Base-by-base conservation (phyloP, 352 stramenopile genomes). In the Globisporangium spinosum region DNA sequence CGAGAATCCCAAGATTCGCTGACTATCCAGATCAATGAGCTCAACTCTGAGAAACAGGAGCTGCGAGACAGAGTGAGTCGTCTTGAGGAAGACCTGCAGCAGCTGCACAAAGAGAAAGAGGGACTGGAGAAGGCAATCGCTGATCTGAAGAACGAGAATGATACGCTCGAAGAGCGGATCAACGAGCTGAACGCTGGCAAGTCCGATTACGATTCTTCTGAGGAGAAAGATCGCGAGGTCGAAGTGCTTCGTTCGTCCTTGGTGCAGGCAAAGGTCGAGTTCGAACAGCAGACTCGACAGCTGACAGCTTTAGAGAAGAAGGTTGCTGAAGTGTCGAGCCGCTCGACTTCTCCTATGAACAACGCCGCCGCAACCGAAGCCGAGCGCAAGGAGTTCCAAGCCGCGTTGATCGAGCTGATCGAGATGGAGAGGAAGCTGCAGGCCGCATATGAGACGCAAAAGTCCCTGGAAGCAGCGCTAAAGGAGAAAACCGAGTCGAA, bases 401-500 rank as follows among this genome's bases (percentile, higher is more conserved):
- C 75, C 0, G 79, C 80, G 49, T 68, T 89, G 65, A 87, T 86
- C 45, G 80, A 89, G 55, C 77, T 89, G 69, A 87, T 89, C 38
- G 78, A 84, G 40, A 87, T 89, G 79, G 80, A 89, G 57, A 75
- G 82, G 54, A 89, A 87, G 53, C 76, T 89, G 15, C 80, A 89
- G 60, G 70, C 78, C 4, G 80, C 79, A 7, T 89, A 89, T 59
- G 80, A 87, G 71, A 80, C 76, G 22, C 82, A 87, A 27, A 79
- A 85, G 51, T 74, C 67, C 3, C 70, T 89, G 20, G 80, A 89
- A 49, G 77, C 75, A 1, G 76, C 77, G 34, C 65, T 87, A 10
- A 76, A 87, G 63, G 80, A 89, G 65, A 76, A 79, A 3, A 70
- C 77, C 56, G 72, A 85, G 51, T 77, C 76, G 15, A 86, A 85